Conservation (phyloP, 164 flowering plant species). For the Stephania cephalantha region DNA sequence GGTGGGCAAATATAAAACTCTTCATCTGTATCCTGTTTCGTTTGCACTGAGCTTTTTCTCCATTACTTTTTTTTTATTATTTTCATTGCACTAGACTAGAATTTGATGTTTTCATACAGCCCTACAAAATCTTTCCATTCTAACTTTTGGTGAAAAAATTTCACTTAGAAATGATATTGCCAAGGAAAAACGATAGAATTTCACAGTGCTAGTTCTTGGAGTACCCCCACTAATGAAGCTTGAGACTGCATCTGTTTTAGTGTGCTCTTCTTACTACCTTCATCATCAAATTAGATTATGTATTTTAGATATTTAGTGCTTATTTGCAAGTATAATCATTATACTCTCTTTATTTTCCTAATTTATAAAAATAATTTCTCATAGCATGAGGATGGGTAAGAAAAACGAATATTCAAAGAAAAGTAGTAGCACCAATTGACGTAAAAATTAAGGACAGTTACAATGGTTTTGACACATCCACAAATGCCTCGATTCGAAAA, state of each 20-base stretch:
- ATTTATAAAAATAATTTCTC: background rate
- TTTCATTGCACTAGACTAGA: background rate
- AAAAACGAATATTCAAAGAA: too few species aligned
- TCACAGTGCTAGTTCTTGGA: background rate
- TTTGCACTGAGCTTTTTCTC: background rate
- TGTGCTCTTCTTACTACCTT: background rate
- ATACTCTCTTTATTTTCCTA: background rate
- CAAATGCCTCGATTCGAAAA: too few species aligned
- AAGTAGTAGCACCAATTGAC: too few species aligned
- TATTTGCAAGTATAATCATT: background rate
- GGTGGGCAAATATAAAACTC: background rate
- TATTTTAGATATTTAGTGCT: background rate
- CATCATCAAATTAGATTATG: background rate
- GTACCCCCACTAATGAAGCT: background rate
- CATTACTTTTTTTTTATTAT: background rate
- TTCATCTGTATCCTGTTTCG: background rate
- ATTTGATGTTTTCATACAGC: background rate
- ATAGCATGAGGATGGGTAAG: background rate
- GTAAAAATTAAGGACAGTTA: too few species aligned
- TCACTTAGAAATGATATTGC: background rate
- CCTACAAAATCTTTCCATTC: background rate
- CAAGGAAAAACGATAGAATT: background rate
- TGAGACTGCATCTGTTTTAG: background rate
- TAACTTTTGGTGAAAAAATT: background rate
- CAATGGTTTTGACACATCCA: too few species aligned